These are phyloP conservation scores for Tinospora cordifolia DNA, from an alignment of 164 flowering plant species.

Conservation along the genomic window DNA sequence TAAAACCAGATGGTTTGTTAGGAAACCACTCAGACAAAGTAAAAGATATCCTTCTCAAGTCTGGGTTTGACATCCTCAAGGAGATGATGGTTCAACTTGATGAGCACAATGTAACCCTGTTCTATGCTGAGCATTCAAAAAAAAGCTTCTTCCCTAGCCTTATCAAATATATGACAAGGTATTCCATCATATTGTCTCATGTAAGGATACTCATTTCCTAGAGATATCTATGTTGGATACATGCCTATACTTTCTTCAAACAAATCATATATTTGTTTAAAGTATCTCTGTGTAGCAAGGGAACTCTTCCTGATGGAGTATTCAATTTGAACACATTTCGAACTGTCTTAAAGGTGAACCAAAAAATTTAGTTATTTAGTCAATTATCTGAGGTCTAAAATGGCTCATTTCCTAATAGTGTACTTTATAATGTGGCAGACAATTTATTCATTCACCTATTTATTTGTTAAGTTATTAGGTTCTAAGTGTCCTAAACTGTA, in stretches of 20 bases:
- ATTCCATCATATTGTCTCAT: background rate
- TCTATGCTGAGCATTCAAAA: slow-evolving; percentile 71
- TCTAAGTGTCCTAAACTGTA: too few species aligned
- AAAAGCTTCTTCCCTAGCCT: slow-evolving; percentile 63
- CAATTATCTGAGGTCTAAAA: too few species aligned
- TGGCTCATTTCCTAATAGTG: too few species aligned
- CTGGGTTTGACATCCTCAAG: slow-evolving; percentile 48
- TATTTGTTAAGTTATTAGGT: too few species aligned
- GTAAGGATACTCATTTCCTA: background rate
- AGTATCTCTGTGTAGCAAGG: background rate
- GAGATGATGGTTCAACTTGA: slow-evolving; percentile 46
- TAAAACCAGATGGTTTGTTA: slow-evolving; percentile 77
- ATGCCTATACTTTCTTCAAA: background rate
- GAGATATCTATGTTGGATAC: background rate
- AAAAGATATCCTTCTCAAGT: slow-evolving; percentile 39
- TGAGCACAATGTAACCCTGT: slow-evolving; percentile 31
- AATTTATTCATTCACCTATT: too few species aligned
- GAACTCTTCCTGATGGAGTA: background rate
- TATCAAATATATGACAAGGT: slow-evolving; percentile 83
- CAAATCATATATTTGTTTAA: background rate
- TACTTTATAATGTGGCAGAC: too few species aligned
- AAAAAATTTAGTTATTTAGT: too few species aligned
- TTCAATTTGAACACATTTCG: background rate
- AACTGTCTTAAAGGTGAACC: too few species aligned
- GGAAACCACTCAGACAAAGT: slow-evolving; percentile 50